A percentile compares a stretch with the other conserved stretches of the same genome.
Conservation (phyloP, 1,284 basidiomycete species). For the Sporisorium sorghi region DNA sequence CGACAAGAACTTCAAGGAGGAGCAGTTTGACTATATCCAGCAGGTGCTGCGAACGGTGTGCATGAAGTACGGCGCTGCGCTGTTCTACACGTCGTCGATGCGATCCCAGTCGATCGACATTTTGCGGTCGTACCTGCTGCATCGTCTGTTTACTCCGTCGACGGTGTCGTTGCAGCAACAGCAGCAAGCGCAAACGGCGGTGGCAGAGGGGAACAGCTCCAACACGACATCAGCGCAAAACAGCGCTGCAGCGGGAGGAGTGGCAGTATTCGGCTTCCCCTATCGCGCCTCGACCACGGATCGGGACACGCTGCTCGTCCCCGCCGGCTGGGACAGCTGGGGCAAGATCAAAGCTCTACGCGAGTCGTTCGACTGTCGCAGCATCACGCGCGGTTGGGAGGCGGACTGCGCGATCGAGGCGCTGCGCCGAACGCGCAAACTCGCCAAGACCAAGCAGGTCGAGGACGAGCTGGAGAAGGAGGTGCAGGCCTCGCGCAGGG, state of each 20-base stretch:
- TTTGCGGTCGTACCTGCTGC: conserved; percentile 86
- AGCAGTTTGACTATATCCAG: conserved; percentile 93
- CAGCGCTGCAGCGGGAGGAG: conserved; percentile 65
- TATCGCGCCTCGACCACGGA: conserved; percentile 91
- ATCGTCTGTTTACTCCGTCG: conserved; percentile 83
- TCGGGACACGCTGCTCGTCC: conserved; percentile 88
- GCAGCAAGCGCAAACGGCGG: neutral
- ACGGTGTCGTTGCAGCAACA: conserved; percentile 53
- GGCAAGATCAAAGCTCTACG: conserved; percentile 91
- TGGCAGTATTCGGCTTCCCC: conserved; percentile 85
- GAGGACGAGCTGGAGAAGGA: conserved; percentile 55
- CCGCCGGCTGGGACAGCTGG: conserved; percentile 97
- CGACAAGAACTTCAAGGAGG: conserved; percentile 76
- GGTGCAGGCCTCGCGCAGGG: conserved; percentile 18
- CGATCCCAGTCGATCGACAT: conserved; percentile 82
- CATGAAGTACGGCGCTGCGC: conserved; percentile 88
- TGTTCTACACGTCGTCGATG: conserved; percentile 87
- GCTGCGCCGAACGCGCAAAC: conserved; percentile 27
- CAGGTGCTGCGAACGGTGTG: conserved; percentile 91
- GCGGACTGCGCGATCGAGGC: conserved; percentile 55
- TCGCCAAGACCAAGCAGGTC: conserved; percentile 32
- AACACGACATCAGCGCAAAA: conserved; percentile 2
- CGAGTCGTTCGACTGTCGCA: conserved; percentile 87
- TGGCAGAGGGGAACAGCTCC: neutral
- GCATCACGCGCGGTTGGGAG: conserved; percentile 80